These are phyloP conservation scores for Magnusiomyces fungicola DNA, from an alignment of 1,139 yeast species.

Conservation along the genomic window DNA sequence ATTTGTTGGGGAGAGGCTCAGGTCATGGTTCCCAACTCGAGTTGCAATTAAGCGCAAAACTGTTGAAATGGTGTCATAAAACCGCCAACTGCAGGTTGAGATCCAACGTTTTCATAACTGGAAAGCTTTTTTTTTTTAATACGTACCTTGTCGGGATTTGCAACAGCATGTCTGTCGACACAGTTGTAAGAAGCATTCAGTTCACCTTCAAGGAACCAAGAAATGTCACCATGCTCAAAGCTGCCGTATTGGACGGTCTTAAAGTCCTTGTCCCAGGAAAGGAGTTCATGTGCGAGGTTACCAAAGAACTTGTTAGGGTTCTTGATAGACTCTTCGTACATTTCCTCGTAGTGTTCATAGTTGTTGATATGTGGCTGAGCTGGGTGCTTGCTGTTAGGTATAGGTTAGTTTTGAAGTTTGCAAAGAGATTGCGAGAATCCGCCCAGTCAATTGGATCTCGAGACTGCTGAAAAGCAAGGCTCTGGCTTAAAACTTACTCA, in stretches of 20 bases:
- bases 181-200: slow-evolving; percentile 71
- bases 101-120: too few relatives aligned
- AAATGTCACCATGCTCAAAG: slow-evolving; percentile 56
- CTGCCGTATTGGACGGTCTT: slow-evolving; percentile 49
- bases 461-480: neutral
- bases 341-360: slow-evolving; percentile 48
- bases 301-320: slow-evolving; percentile 63
- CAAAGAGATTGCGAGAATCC: too few relatives aligned
- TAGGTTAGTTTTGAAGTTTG: slow-evolving; percentile 8
- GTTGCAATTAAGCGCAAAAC: too few relatives aligned
- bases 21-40: too few relatives aligned
- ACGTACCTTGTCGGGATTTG: slow-evolving; percentile 67
- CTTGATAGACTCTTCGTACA: slow-evolving; percentile 62
- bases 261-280: slow-evolving; percentile 61
- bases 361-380: slow-evolving; percentile 44
- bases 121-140: too few relatives aligned
- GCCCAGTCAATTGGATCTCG: too few relatives aligned
- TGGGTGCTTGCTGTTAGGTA: slow-evolving; percentile 28
- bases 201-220: slow-evolving; percentile 75
- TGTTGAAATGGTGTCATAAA: too few relatives aligned
- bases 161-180: slow-evolving; percentile 73
- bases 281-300: slow-evolving; percentile 46
- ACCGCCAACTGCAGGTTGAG: too few relatives aligned
- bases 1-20: too few relatives aligned
- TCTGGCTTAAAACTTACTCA: slow-evolving; percentile 36